Evolutionary conservation across 1,284 basidiomycete genomes (phyloP).

Genomic region (Coniferiporia weirii): DNA sequence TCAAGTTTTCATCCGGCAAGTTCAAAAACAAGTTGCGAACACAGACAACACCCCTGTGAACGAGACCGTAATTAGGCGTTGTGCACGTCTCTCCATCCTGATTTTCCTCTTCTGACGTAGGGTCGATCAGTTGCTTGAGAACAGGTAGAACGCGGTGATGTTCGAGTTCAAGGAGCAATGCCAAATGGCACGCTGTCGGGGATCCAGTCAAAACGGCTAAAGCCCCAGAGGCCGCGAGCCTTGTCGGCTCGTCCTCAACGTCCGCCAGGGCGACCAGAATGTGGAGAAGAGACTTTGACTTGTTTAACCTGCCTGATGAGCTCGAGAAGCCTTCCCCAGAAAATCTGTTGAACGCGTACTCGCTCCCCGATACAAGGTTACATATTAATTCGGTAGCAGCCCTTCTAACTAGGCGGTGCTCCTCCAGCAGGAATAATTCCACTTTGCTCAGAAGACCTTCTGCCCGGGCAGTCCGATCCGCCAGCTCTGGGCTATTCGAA

Average conservation of each 20-base stretch:
- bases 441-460: conserved; percentile 64
- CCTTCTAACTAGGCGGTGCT: conserved; percentile 76
- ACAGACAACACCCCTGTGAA: conserved; percentile 73
- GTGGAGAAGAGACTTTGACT: conserved; percentile 63
- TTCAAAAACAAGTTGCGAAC: conserved; percentile 57
- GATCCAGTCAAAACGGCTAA: conserved; percentile 75
- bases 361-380: conserved; percentile 80
- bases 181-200: conserved; percentile 49
- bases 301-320: conserved; percentile 21
- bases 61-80: conserved; percentile 50
- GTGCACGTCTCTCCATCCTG: conserved; percentile 25
- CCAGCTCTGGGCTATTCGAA: conserved; percentile 65
- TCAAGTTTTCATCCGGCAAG: conserved; percentile 34
- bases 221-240: conserved; percentile 81
- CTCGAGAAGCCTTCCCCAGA: conserved; percentile 38
- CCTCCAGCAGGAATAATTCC: conserved; percentile 81
- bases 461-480: conserved; percentile 54
- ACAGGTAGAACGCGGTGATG: conserved; percentile 54
- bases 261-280: conserved; percentile 82
- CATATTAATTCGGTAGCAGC: conserved; percentile 92
- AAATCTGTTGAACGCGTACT: conserved; percentile 70
- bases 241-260: conserved; percentile 76
- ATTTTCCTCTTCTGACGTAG: conserved; percentile 31
- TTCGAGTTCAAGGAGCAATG: conserved; percentile 62
- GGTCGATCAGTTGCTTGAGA: conserved; percentile 61